Evolutionary conservation across 73 alveolate species (phyloP), one percentile per base, ranked within the genome.

Genomic region (Paramecium tetraurelia): DNA sequence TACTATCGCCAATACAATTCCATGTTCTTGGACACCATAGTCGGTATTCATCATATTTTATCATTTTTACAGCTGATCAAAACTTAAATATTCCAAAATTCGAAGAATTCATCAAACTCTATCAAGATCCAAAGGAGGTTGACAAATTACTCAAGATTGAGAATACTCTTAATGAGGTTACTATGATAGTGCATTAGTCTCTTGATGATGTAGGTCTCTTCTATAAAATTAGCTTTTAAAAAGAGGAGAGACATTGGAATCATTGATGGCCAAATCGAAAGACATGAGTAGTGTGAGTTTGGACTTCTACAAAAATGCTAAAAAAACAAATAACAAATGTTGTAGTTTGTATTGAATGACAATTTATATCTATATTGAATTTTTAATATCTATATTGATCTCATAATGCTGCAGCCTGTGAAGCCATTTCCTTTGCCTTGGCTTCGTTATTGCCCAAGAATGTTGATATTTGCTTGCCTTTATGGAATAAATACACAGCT

Each of bases 171-270:
- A 95, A 95, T 80, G 99, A 98, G 71, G 98, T 98, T 3, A 93
- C 92, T 41, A 96, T 93, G 46, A 97, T 98, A 36, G 96, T 97
- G 94, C 99, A 96, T 92, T 94, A 98, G 92, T 97, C 97, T 92
- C 88, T 98, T 59, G 96, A 95, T 43, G 99, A 97, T 72, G 94
- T 89, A 89, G 14, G 7, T n/a, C 3, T 7, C 14, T 24, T 71
- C 3, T 41, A 36, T 12, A 38, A 11, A 9, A 38, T 24, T 71
- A 93, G 93, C 84, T 98, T 36, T 96, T 98, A 46, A 98, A 97
- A 96, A 96, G 98, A 92, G 99, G 98, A 35, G 99, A 98, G 94
- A 94, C 96, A 68, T 93, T 98, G 21, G 99, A 98, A 83, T 86
- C 88, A 68, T 93, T 98, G 41, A 97, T 97, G 99, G 98, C 95